A percentile compares a stretch with the other conserved stretches of the same genome.
phyloP scores from a whole-genome alignment of 805 yeast genomes.

The Blastobotrys americana region DNA sequence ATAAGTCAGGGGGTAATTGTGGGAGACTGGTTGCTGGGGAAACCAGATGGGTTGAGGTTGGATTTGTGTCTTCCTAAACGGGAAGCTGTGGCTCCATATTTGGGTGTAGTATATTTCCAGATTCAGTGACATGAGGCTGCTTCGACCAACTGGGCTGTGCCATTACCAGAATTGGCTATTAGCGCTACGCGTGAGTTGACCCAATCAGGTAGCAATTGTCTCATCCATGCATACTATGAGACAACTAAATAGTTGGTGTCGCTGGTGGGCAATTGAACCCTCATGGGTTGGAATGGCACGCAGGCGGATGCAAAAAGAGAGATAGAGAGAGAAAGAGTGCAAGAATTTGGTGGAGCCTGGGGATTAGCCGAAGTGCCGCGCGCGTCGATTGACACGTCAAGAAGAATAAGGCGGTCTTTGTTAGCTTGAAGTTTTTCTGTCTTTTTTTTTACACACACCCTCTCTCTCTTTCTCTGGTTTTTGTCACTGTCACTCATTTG shows the following conservation, averaged over 20 bases:
- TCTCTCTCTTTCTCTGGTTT: too few relatives aligned
- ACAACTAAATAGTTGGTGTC: not conserved
- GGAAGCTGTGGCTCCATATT: not conserved
- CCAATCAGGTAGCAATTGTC: not conserved
- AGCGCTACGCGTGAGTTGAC: not conserved
- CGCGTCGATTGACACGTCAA: too few relatives aligned
- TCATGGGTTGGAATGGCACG: not conserved
- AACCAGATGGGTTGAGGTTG: not conserved
- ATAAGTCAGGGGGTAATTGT: not conserved
- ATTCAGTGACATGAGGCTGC: not conserved
- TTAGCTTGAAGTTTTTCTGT: too few relatives aligned
- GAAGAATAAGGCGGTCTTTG: too few relatives aligned
- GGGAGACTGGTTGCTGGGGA: not conserved
- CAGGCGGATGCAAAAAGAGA: not conserved
- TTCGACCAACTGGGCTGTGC: not conserved
- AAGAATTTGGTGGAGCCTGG: too few relatives aligned
- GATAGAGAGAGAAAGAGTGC: too few relatives aligned
- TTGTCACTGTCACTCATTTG: too few relatives aligned
- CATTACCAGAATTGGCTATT: not conserved
- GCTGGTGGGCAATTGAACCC: not conserved
- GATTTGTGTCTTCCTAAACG: not conserved
- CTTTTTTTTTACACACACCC: too few relatives aligned
- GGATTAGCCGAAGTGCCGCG: too few relatives aligned
- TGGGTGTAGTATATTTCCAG: not conserved
- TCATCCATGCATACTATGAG: not conserved